These are phyloP conservation scores for Sugiyamaella chiloensis DNA, from an alignment of 805 yeast species.

Conservation along the genomic window DNA sequence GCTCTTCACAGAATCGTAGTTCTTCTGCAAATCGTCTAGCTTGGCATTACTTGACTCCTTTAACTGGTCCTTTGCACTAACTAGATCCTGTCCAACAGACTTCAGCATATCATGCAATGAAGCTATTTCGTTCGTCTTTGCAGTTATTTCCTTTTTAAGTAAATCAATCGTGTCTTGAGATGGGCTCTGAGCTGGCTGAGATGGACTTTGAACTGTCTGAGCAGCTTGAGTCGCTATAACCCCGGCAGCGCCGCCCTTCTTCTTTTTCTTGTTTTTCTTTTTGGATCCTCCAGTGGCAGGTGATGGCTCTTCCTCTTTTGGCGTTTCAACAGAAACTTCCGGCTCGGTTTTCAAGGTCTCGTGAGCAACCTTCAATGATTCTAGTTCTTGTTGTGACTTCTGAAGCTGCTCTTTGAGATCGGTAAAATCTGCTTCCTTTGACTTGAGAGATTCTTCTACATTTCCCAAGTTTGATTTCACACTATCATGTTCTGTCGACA, in stretches of 20 bases:
- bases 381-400: not conserved
- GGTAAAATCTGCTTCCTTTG: conserved; percentile 5
- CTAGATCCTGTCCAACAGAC: conserved; percentile 76
- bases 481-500: no score
- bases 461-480: not conserved
- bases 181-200: not conserved
- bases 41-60: conserved; percentile 40
- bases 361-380: not conserved
- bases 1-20: not conserved
- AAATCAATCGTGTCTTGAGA: not conserved
- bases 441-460: not conserved
- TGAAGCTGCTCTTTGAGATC: not conserved
- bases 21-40: conserved; percentile 5
- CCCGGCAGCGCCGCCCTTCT: conserved; percentile 12
- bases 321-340: not conserved
- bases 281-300: conserved; percentile 12
- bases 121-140: conserved; percentile 55
- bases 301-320: not conserved
- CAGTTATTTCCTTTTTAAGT: not conserved
- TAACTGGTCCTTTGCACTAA: conserved; percentile 59
- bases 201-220: not conserved
- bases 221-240: not conserved
- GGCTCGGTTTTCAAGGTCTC: conserved; percentile 11
- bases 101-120: conserved; percentile 70
- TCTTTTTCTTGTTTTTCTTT: conserved; percentile 21